Base-by-base conservation (phyloP, 1,139 yeast species). In the Pneumocystis sp. region DNA sequence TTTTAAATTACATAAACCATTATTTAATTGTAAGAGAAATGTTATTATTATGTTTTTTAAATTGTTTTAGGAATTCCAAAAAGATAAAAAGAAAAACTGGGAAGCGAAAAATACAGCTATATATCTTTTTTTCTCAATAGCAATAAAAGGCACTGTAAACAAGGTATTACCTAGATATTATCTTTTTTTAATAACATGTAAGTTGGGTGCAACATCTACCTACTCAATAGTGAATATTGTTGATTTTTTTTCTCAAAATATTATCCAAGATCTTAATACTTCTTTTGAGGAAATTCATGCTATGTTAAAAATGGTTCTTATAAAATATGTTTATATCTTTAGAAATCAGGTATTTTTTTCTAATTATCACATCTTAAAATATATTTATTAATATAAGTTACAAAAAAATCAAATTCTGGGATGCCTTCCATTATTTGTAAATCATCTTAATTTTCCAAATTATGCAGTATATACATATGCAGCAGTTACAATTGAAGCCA, bases 391-490 rank as follows among this genome's bases (percentile, higher is more conserved):
- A 21, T 2, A 31, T 25, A 10, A 95, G 77, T 80, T 95, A 67
- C 89, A 95, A 6, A 91, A 90, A 72, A 86, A 83, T 15, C 97
- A 93, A 75, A 77, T 95, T 50, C 74, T 83, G 17, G 85, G 88
- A 66, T 85, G 95, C 0, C 80, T 95, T 72, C 96, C 96, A n/a
- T 76, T 89, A 62, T 79, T 95, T 69, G 84, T 90, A 8, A 80
- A 81, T 29, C 93, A 89, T 73, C 81, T 87, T 70, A 77, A 79
- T 64, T 79, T 81, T 59, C 71, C 76, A 17, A 88, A 89, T 69
- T 87, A 88, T 65, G 96, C 90, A 61, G 95, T 91, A 25, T 89
- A 87, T 75, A 91, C 98, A 0, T 95, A 91, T 73, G 85, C 97
- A 1, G 91, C 98, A 1, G 86, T 95, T 67, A 90, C 97, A 1